Percentiles rank a stretch among this genome's conserved stretches.
These are phyloP conservation scores for Spizellomyces sp. DNA, from an alignment of 192 early-diverging fungal genomes.

Conservation along the genomic window DNA sequence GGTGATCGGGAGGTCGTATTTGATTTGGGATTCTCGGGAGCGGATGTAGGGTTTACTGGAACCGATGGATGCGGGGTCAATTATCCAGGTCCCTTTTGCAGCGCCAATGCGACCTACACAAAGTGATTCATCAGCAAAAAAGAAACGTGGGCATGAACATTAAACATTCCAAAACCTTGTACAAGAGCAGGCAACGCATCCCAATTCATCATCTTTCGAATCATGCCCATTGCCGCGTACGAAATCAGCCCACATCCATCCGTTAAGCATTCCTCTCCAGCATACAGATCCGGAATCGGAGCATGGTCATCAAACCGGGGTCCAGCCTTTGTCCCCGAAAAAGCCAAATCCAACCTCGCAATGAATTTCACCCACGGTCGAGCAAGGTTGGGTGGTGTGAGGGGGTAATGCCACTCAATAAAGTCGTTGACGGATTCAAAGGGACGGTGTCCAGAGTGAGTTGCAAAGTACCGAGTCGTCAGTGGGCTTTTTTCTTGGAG, in stretches of 20 bases:
- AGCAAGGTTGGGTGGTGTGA: neutral
- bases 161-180: conserved; percentile 6
- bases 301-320: neutral
- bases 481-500: conserved; percentile 9
- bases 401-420: conserved; percentile 19
- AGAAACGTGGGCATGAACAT: neutral
- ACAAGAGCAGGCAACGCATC: neutral
- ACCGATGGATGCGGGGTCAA: neutral
- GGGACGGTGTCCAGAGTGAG: neutral
- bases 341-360: conserved; percentile 22
- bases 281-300: neutral
- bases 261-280: conserved; percentile 8
- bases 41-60: neutral
- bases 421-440: conserved; percentile 7
- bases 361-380: conserved; percentile 9
- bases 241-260: conserved; percentile 25
- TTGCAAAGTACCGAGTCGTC: conserved; percentile 17
- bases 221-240: neutral
- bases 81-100: conserved; percentile 12
- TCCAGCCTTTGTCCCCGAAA: neutral
- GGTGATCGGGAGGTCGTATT: neutral
- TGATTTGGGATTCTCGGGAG: neutral
- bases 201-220: neutral
- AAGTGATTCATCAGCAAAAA: neutral
- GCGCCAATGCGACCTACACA: conserved; percentile 15